phyloP scores from a whole-genome alignment of 1,284 basidiomycete genomes.

The Austropuccinia psidii region DNA sequence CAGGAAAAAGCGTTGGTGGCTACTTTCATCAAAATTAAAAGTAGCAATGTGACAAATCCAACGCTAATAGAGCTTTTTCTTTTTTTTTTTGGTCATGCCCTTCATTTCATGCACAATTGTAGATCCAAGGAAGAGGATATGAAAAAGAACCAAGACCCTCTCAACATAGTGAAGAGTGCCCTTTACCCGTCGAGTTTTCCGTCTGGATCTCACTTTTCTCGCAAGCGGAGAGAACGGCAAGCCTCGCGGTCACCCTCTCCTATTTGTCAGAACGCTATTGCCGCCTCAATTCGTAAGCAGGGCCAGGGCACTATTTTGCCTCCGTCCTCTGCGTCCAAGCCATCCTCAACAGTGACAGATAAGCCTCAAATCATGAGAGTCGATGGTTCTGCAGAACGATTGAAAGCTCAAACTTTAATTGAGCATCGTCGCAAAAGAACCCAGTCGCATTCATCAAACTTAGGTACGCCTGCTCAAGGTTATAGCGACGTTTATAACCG shows the following conservation, averaged over 20 bases:
- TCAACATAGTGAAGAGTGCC: background rate
- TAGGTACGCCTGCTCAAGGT: slow-evolving; percentile 1
- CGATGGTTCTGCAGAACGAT: slow-evolving; percentile 9
- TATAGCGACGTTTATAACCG: slow-evolving; percentile 29
- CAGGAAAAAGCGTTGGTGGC: slow-evolving; percentile 22
- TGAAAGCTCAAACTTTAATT: slow-evolving; percentile 23
- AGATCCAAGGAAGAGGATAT: slow-evolving; percentile 17
- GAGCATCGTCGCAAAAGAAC: slow-evolving; percentile 1
- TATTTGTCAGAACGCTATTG: too few species aligned
- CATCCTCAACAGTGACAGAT: background rate
- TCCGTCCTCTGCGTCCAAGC: background rate
- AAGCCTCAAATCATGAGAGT: slow-evolving; percentile 6
- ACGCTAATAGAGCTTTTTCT: background rate
- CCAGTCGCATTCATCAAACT: background rate
- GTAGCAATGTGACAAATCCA: too few species aligned
- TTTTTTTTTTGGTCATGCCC: background rate
- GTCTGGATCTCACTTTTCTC: background rate
- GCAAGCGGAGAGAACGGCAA: slow-evolving; percentile 26
- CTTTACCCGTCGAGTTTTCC: slow-evolving; percentile 25
- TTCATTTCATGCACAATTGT: background rate
- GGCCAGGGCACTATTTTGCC: slow-evolving; percentile 11
- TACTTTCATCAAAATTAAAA: too few species aligned
- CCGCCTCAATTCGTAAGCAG: background rate
- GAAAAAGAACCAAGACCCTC: slow-evolving; percentile 20
- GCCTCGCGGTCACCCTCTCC: slow-evolving; percentile 32